Conservation (phyloP, 1,139 yeast species). For the Sugiyamaella paludigena region DNA sequence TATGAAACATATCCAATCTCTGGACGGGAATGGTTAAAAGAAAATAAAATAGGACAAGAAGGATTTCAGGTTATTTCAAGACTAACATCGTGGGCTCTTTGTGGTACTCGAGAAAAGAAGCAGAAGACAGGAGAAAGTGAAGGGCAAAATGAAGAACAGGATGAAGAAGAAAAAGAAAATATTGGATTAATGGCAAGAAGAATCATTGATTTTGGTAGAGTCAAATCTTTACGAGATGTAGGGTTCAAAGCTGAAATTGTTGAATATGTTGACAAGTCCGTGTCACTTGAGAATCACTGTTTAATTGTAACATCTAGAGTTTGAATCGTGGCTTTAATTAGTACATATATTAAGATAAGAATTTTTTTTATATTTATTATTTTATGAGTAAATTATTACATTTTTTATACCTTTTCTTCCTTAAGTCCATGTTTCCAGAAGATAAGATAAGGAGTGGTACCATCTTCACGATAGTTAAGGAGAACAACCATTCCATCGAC, state of each 20-base stretch:
- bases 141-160: background rate
- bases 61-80: constrained; percentile 59
- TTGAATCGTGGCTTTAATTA: too few species aligned
- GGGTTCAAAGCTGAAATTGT: constrained; percentile 48
- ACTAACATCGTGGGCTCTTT: constrained; percentile 85
- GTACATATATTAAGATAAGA: too few species aligned
- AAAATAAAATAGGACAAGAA: constrained; percentile 30
- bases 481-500: constrained; percentile 98
- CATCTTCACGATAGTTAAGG: constrained; percentile 99
- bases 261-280: constrained; percentile 54
- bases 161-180: constrained; percentile 48
- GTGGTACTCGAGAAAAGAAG: constrained; percentile 52
- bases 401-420: constrained; percentile 76
- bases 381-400: constrained; percentile 1
- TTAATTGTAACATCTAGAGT: constrained; percentile 37
- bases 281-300: constrained; percentile 73
- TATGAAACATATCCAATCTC: constrained; percentile 51
- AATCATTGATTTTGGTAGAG: constrained; percentile 61
- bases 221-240: constrained; percentile 45
- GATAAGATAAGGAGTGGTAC: constrained; percentile 94
- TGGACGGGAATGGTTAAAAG: constrained; percentile 39
- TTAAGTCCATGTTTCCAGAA: constrained; percentile 98
- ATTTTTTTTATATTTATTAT: background rate
- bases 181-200: constrained; percentile 69
- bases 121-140: constrained; percentile 15